Evolutionary conservation across 2,329 filamentous ascomycete genomes (phyloP).

Genomic region (Aspergillus piperis): DNA sequence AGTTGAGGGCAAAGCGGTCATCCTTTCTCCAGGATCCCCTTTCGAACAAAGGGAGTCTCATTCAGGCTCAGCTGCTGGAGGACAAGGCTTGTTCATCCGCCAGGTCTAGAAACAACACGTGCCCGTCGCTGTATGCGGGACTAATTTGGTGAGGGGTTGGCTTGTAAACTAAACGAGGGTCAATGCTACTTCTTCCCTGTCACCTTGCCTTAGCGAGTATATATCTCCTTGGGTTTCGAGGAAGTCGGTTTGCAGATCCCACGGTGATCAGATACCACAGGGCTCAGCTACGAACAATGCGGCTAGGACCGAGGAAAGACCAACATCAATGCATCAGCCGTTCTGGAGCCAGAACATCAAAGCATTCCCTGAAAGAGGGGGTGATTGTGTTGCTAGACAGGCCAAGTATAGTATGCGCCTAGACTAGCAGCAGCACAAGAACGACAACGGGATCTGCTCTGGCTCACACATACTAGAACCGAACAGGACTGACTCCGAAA

Average conservation of each 20-base stretch:
- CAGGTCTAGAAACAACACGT: constrained; percentile 21
- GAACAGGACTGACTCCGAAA: background rate
- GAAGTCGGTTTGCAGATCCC: no score
- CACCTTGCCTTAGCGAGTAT: no score
- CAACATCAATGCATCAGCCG: no score
- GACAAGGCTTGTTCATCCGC: constrained; percentile 1
- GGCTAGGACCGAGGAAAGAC: no score
- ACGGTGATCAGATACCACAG: no score
- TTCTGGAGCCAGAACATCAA: no score
- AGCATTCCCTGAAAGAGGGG: no score
- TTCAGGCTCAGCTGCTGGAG: background rate
- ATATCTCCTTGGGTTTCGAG: no score
- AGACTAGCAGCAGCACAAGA: background rate
- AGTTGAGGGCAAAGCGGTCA: background rate
- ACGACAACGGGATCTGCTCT: background rate
- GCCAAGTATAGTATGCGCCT: background rate
- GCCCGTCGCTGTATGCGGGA: constrained; percentile 23
- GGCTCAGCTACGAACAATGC: no score
- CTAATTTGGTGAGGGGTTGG: constrained; percentile 7
- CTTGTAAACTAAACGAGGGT: background rate
- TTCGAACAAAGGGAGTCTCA: constrained; percentile 5
- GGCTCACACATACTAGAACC: background rate
- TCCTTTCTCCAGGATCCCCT: background rate
- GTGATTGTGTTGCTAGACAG: no score
- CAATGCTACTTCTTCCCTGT: background rate